Evolutionary conservation across 805 yeast genomes (phyloP).

Genomic region (Wickerhamomyces ciferrii): DNA sequence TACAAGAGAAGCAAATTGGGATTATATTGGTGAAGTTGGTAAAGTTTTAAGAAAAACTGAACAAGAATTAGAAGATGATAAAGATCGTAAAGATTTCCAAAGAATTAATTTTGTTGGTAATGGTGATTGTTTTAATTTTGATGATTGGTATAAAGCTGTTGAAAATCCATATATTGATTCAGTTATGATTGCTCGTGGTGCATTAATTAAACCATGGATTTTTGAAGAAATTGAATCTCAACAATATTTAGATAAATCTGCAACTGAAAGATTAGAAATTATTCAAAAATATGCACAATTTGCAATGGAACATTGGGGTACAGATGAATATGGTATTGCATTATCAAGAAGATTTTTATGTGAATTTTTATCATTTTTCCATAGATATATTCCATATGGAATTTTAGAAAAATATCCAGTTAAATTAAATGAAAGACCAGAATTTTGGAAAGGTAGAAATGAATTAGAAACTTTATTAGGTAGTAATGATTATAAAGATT

Average conservation of each 20-base stretch:
- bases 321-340: conserved; percentile 91
- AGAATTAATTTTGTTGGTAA: conserved; percentile 87
- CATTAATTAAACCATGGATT: conserved; percentile 97
- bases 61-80: conserved; percentile 52
- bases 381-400: conserved; percentile 92
- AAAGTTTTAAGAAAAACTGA: conserved; percentile 54
- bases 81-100: conserved; percentile 48
- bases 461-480: conserved; percentile 90
- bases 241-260: conserved; percentile 85
- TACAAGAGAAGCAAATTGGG: conserved; percentile 91
- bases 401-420: conserved; percentile 86
- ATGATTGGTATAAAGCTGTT: conserved; percentile 81
- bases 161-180: conserved; percentile 72
- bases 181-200: conserved; percentile 98
- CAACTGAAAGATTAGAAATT: conserved; percentile 83
- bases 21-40: conserved; percentile 74
- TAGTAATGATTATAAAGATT: conserved; percentile 79
- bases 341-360: conserved; percentile 86
- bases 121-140: conserved; percentile 84
- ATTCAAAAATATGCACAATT: conserved; percentile 63
- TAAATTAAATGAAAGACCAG: conserved; percentile 88
- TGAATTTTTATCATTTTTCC: conserved; percentile 91
- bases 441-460: conserved; percentile 86
- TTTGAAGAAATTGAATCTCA: conserved; percentile 90
- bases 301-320: conserved; percentile 97